Evolutionary conservation across 192 early-diverging fungal genomes (phyloP).

Genomic region (Lobosporangium transversale): DNA sequence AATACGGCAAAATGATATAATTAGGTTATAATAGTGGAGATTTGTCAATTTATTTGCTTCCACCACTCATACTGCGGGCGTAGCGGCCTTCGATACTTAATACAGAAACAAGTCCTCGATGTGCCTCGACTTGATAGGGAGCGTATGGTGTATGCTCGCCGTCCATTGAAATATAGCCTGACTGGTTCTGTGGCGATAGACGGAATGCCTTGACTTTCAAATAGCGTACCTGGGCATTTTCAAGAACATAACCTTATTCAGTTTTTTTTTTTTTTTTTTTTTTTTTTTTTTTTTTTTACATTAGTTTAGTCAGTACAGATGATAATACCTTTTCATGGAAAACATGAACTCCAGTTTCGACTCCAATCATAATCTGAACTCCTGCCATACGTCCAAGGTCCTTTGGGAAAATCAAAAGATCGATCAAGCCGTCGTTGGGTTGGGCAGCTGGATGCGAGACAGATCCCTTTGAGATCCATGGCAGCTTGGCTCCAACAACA

Average conservation of each 20-base stretch:
- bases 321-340: conserved; percentile 54
- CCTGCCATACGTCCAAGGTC: conserved; percentile 35
- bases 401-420: conserved; percentile 55
- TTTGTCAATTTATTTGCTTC: too few species aligned
- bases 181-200: conserved; percentile 51
- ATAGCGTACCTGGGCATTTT: conserved; percentile 58
- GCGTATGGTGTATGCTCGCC: conserved; percentile 62
- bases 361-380: conserved; percentile 50
- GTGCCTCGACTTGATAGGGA: conserved; percentile 68
- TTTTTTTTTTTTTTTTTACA: too few species aligned
- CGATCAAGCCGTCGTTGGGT: conserved; percentile 64
- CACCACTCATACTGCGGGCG: conserved; percentile 50
- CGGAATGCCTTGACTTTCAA: conserved; percentile 68
- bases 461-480: conserved; percentile 58
- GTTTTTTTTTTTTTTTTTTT: too few species aligned
- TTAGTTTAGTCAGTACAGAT: too few species aligned
- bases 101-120: conserved; percentile 55
- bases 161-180: conserved; percentile 63
- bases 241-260: neutral
- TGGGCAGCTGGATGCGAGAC: conserved; percentile 59
- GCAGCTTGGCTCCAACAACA: conserved; percentile 60
- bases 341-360: conserved; percentile 61
- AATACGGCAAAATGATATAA: too few species aligned
- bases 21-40: too few species aligned
- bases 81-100: conserved; percentile 57